A percentile compares a stretch with the other conserved stretches of the same genome.
phyloP scores from a whole-genome alignment of 2,329 filamentous ascomycete species.

The Cladorrhinum sp. region DNA sequence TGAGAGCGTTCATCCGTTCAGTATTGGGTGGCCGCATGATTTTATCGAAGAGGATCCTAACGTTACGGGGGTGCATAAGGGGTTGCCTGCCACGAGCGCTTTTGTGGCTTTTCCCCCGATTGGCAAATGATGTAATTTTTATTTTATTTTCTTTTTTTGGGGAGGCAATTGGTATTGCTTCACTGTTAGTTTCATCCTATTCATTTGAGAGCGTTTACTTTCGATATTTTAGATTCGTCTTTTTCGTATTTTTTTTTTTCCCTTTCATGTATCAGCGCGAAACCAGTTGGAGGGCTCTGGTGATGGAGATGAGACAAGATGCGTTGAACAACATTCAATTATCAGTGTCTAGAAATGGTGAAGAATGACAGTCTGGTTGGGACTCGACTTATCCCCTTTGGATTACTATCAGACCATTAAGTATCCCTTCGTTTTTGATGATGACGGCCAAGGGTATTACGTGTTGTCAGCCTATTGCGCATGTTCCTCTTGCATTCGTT shows the following conservation, averaged over 20 bases:
- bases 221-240: too few relatives aligned
- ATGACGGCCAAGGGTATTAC: neutral
- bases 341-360: too few relatives aligned
- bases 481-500: too few relatives aligned
- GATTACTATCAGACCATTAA: too few relatives aligned
- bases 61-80: conserved; percentile 7
- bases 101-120: conserved; percentile 1
- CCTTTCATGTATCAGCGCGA: too few relatives aligned
- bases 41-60: conserved; percentile 34
- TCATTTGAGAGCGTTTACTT: too few relatives aligned
- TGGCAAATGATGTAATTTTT: neutral
- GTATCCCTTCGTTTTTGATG: too few relatives aligned
- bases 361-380: too few relatives aligned
- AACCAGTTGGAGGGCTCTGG: too few relatives aligned
- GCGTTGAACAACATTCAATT: too few relatives aligned
- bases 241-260: neutral
- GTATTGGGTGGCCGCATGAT: conserved; percentile 52
- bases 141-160: neutral
- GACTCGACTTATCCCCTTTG: too few relatives aligned
- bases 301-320: too few relatives aligned
- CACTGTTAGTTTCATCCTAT: neutral
- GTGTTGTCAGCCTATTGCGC: neutral
- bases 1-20: conserved; percentile 51
- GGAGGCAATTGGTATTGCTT: neutral
- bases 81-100: conserved; percentile 2